Base-by-base conservation (phyloP, 805 yeast species). In the Blastobotrys chiropterorum region DNA sequence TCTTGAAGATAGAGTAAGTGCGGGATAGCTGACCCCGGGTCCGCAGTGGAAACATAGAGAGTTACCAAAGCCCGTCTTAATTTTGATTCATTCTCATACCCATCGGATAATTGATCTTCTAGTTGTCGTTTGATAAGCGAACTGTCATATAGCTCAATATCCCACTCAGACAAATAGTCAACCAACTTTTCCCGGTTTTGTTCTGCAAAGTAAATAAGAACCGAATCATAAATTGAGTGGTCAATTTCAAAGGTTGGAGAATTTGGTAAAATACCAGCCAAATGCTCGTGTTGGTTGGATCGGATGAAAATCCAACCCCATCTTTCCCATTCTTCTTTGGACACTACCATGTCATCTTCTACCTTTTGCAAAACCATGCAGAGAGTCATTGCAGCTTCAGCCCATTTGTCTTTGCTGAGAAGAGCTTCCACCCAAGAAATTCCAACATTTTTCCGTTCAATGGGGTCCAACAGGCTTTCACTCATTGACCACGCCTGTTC, bases 401-500 rank as follows among this genome's bases (percentile, higher is more conserved):
- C 60, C 92, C 92, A 86, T 1, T 76, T 60, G 8, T 73, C 73
- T 1, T 63, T 59, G 53, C 58, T 57, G 13, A 69, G 48, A 31
- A 70, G 59, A 11, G 53, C 51, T n/a, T 67, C 62, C 14, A 73
- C 71, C 64, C 81, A 81, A 44, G 74, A 72, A 4, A 80, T 60
- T 1, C 96, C 97, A 38, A 81, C 72, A 39, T 74, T 69, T 8
- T 84, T 65, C 47, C 92, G 67, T 54, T 80, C 79, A 2, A 62
- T 53, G 8, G 74, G 72, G 7, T 73, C 66, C 1, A 84, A 70
- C 56, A 86, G 70, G 57, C 77, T 78, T 47, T 74, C 79, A 53
- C 94, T 78, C 62, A 88, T 80, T 41, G 76, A 74, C 95, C 96
- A 92, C 0, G 97, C 97, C 43, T 82, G 82, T 15, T 73, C 67